These are phyloP conservation scores for Begonia peltatifolia DNA, from an alignment of 306 rosid species.

Conservation along the genomic window DNA sequence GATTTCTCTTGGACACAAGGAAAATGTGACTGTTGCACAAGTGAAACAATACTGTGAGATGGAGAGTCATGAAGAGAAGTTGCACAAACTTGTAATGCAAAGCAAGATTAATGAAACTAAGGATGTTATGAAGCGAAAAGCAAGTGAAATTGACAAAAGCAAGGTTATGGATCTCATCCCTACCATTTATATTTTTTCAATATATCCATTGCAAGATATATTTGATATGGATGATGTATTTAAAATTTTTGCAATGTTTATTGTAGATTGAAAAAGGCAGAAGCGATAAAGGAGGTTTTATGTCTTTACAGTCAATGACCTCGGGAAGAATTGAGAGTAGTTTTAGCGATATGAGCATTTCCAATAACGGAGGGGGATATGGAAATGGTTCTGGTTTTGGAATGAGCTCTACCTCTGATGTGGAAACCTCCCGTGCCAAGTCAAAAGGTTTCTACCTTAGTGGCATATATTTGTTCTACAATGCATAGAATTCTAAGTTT, in stretches of 20 bases:
- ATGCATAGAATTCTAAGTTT: neutral
- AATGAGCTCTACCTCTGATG: slow-evolving; percentile 42
- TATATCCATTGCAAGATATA: too few relatives aligned
- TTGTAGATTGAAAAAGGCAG: slow-evolving; percentile 78
- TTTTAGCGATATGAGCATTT: slow-evolving; percentile 63
- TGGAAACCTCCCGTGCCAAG: slow-evolving; percentile 67
- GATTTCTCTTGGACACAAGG: slow-evolving; percentile 95
- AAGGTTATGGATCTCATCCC: slow-evolving; percentile 36
- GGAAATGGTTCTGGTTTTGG: slow-evolving; percentile 89
- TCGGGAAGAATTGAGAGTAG: slow-evolving; percentile 82
- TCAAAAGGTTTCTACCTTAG: slow-evolving; percentile 52
- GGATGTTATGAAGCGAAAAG: slow-evolving; percentile 95
- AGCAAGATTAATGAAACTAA: slow-evolving; percentile 93
- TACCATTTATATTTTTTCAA: neutral
- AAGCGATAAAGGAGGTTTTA: slow-evolving; percentile 83
- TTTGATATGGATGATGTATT: neutral
- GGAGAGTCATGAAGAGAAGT: slow-evolving; percentile 99
- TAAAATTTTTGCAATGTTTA: slow-evolving; percentile 3
- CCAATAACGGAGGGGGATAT: slow-evolving; percentile 80
- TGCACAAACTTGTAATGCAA: slow-evolving; percentile 83
- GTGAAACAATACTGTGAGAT: slow-evolving; percentile 98
- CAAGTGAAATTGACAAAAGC: slow-evolving; percentile 98
- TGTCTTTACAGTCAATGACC: slow-evolving; percentile 73
- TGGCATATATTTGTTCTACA: neutral
- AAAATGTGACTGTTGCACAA: slow-evolving; percentile 90